Conservation (phyloP, 176 grass and related monocot genomes). For the Oryza punctata region DNA sequence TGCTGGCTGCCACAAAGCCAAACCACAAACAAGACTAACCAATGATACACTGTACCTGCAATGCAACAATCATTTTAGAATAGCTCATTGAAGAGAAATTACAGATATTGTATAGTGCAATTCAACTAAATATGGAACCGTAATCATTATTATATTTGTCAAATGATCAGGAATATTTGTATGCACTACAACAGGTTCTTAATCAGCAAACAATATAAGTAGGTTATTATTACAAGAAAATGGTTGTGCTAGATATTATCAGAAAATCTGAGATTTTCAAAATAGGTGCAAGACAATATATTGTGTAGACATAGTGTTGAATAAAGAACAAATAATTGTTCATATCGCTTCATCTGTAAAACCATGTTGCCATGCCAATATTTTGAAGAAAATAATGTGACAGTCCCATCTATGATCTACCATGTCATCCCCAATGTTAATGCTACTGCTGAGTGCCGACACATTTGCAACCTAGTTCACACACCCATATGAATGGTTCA, state of each 20-base stretch:
- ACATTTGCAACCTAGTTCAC: not conserved
- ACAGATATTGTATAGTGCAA: not conserved
- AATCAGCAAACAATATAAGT: not conserved
- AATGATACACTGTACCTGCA: constrained; percentile 76
- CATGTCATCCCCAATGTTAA: not conserved
- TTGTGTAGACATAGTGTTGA: not conserved
- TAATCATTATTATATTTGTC: not conserved
- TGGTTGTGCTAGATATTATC: not conserved
- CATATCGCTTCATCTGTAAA: not conserved
- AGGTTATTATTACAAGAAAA: not conserved
- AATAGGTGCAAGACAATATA: not conserved
- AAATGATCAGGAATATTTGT: constrained; percentile 13
- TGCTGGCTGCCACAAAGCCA: constrained; percentile 65
- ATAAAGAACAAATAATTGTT: no score
- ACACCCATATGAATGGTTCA: not conserved
- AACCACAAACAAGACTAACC: constrained; percentile 54
- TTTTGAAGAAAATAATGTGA: not conserved
- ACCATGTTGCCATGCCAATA: not conserved
- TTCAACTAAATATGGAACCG: constrained; percentile 5
- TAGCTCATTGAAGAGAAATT: constrained; percentile 5
- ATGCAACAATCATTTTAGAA: constrained; percentile 42
- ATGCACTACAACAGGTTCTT: not conserved
- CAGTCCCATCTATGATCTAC: not conserved
- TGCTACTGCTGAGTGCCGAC: not conserved
- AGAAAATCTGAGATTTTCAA: not conserved